Evolutionary conservation across 768 basidiomycete genomes (phyloP).

Genomic region (Hortiboletus flavorubellus): DNA sequence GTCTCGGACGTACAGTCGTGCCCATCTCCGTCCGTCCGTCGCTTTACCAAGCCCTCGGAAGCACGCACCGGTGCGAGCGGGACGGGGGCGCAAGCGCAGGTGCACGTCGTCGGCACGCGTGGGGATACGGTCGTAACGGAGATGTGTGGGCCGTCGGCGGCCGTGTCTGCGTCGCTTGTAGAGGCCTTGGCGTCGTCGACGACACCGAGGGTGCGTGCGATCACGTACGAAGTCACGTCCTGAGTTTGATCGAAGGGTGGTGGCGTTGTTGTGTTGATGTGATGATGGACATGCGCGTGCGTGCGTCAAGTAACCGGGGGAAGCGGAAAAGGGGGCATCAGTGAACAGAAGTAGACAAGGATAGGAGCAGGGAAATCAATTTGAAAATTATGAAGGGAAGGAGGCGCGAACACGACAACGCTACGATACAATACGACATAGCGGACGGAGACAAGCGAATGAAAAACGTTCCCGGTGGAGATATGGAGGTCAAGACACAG

Average conservation of each 20-base stretch:
- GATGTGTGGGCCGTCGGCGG: not conserved
- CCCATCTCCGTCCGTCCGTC: not conserved
- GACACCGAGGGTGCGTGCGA: conserved; percentile 78
- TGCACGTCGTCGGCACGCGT: not conserved
- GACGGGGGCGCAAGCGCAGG: not conserved
- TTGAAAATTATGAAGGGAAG: not conserved
- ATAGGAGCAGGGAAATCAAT: not conserved
- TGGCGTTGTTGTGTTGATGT: not conserved
- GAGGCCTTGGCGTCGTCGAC: conserved; percentile 73
- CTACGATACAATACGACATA: not conserved
- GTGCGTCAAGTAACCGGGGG: not conserved
- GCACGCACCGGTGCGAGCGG: not conserved
- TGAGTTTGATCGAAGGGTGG: conserved; percentile 26
- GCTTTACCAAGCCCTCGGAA: conserved; percentile 7
- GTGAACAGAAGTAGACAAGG: not conserved
- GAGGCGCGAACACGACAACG: not conserved
- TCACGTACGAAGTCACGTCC: conserved; percentile 80
- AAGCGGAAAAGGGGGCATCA: conserved; percentile 4
- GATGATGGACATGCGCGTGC: not conserved
- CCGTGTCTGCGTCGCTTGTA: conserved; percentile 48
- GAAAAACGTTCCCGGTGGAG: conserved; percentile 7
- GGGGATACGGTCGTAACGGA: not conserved
- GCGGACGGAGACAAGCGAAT: conserved; percentile 3
- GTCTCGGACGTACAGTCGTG: not conserved
- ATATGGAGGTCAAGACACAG: conserved; percentile 7